phyloP scores from a whole-genome alignment of 1,139 yeast genomes.

The Candida tetrigidarum region DNA sequence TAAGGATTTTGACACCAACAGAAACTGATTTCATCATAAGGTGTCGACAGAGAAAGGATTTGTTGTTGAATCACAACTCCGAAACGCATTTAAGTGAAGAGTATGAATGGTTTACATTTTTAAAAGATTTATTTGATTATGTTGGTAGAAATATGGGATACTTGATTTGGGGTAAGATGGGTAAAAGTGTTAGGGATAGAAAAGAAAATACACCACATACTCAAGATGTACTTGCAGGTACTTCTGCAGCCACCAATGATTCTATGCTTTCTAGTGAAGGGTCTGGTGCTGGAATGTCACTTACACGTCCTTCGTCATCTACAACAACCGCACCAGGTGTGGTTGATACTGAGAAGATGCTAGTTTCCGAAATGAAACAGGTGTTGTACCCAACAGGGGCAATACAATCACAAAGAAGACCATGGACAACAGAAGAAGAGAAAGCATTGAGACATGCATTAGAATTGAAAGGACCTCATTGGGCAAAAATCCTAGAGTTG shows the following conservation, averaged over 20 bases:
- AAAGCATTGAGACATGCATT: slow-evolving; percentile 82
- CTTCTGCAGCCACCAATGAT: background rate
- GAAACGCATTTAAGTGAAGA: slow-evolving; percentile 37
- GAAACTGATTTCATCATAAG: slow-evolving; percentile 73
- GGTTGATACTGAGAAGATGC: slow-evolving; percentile 33
- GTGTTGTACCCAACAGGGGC: slow-evolving; percentile 45
- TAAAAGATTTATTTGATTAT: slow-evolving; percentile 75
- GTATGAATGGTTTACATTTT: slow-evolving; percentile 36
- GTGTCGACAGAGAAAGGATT: slow-evolving; percentile 70
- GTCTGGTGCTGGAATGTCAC: background rate
- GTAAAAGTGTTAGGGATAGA: slow-evolving; percentile 31
- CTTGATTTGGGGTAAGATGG: slow-evolving; percentile 70
- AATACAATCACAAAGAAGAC: slow-evolving; percentile 51
- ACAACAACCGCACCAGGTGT: background rate
- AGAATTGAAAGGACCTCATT: slow-evolving; percentile 85
- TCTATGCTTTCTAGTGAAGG: background rate
- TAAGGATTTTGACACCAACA: slow-evolving; percentile 56
- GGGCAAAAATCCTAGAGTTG: slow-evolving; percentile 87
- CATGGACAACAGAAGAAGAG: slow-evolving; percentile 93
- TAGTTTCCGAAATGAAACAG: slow-evolving; percentile 54
- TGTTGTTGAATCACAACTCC: slow-evolving; percentile 52
- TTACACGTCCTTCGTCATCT: slow-evolving; percentile 5
- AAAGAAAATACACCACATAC: slow-evolving; percentile 27
- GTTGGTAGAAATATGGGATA: slow-evolving; percentile 75
- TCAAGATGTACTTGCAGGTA: slow-evolving; percentile 23